Conservation (phyloP, 805 yeast genomes). For the Saturnispora diversa region DNA sequence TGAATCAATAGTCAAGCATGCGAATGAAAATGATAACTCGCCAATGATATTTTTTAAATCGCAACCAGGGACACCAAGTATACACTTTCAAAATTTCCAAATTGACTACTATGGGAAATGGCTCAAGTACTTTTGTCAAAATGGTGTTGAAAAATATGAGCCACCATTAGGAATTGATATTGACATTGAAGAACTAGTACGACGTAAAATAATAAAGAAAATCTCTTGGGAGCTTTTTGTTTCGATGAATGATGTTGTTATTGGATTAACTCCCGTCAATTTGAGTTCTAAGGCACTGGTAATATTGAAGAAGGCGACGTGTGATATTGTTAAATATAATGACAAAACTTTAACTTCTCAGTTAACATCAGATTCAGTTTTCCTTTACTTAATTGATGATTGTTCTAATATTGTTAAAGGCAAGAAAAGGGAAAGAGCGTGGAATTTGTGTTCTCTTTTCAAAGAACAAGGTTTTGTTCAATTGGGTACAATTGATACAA, state of each 20-base stretch:
- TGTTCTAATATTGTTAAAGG: conserved; percentile 27
- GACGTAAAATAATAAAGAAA: neutral
- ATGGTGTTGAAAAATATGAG: conserved; percentile 10
- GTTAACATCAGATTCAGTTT: conserved; percentile 40
- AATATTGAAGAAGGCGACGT: conserved; percentile 44
- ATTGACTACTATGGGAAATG: conserved; percentile 56
- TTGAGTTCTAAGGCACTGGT: conserved; percentile 47
- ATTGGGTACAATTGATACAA: conserved; percentile 39
- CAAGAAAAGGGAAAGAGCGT: conserved; percentile 19
- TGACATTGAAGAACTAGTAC: conserved; percentile 11
- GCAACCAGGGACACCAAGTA: conserved; percentile 29
- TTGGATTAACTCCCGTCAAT: conserved; percentile 59
- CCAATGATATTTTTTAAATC: conserved; percentile 14
- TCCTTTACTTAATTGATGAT: conserved; percentile 62
- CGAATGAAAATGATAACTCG: conserved; percentile 9
- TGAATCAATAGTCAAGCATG: conserved; percentile 9
- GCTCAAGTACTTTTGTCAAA: conserved; percentile 37
- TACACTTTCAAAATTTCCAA: conserved; percentile 40
- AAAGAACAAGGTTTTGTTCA: conserved; percentile 43
- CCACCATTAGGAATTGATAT: conserved; percentile 9
- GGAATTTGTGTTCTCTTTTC: conserved; percentile 37
- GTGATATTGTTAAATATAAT: conserved; percentile 35
- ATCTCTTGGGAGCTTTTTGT: conserved; percentile 19
- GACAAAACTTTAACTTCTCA: conserved; percentile 20
- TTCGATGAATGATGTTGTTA: conserved; percentile 42